Conservation (phyloP, 306 rosid species). For the Medicago truncatula region MtrunA17r5.0-ANR NC_053045.1:60648001-60648500, state of each 20-base stretch:
- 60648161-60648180: background rate
- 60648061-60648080: conserved; percentile 70
- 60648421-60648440: background rate
- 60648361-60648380: conserved; percentile 12
- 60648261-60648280: conserved; percentile 8
- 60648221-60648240: conserved; percentile 22
- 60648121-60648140: conserved; percentile 97
- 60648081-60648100: conserved; percentile 65
- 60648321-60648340: conserved; percentile 11
- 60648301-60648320: conserved; percentile 20
- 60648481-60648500: background rate
- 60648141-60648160: conserved; percentile 36
- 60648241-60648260: background rate
- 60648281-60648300: conserved; percentile 6
- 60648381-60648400: conserved; percentile 11
- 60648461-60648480: background rate
- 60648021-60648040: conserved; percentile 89
- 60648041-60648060: conserved; percentile 58
- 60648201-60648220: background rate
- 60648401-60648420: background rate
- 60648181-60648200: background rate
- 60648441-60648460: background rate
- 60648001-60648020: conserved; percentile 79
- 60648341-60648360: conserved; percentile 13
- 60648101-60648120: conserved; percentile 75